These are phyloP conservation scores for Dictyostelium brefeldianum DNA, from an alignment of 78 protist species.

Conservation along the genomic window DNA sequence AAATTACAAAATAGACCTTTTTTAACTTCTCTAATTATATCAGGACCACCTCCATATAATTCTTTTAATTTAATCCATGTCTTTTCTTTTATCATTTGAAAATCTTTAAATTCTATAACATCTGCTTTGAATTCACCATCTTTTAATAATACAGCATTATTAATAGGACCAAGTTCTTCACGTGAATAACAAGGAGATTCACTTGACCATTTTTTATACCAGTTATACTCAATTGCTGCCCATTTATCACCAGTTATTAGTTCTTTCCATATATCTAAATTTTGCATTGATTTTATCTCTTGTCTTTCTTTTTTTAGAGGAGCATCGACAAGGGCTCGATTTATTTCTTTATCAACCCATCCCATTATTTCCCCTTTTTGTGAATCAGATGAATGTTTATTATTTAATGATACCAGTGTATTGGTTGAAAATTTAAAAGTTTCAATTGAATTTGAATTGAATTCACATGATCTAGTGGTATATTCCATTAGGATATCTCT, in stretches of 20 bases:
- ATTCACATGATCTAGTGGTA: no score
- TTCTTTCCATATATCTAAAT: background rate
- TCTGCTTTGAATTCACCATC: constrained; percentile 4
- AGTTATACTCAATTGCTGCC: background rate
- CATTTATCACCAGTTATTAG: constrained; percentile 23
- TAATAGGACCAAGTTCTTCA: constrained; percentile 48
- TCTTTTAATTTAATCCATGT: background rate
- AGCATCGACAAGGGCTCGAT: no score
- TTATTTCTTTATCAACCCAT: no score
- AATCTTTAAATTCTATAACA: background rate
- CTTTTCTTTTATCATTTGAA: constrained; percentile 2
- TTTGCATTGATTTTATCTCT: background rate
- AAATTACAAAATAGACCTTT: background rate
- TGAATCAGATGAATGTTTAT: no score
- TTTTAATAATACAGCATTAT: background rate
- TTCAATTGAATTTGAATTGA: background rate
- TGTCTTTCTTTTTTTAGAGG: no score
- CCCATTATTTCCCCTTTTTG: no score
- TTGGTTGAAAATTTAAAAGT: background rate
- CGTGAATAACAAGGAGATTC: background rate
- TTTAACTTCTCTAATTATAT: constrained; percentile 3
- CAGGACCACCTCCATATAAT: constrained; percentile 71
- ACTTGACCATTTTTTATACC: constrained; percentile 21
- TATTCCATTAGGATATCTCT: background rate
- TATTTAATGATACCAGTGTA: no score